Conservation (phyloP, 1,139 yeast genomes). For the Saccharomycopsis crataegensis region DNA sequence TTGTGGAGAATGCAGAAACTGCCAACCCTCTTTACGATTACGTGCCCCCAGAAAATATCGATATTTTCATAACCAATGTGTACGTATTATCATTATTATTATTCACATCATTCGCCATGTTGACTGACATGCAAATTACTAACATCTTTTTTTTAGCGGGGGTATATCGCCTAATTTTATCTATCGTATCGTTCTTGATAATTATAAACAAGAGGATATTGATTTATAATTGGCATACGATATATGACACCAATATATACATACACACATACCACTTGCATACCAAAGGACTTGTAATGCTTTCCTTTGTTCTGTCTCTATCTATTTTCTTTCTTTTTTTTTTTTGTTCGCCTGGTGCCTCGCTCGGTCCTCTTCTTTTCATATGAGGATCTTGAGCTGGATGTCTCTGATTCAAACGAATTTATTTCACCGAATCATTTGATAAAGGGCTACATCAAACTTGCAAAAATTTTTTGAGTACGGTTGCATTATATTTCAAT, state of each 20-base stretch:
- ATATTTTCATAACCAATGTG: constrained; percentile 87
- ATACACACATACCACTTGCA: background rate
- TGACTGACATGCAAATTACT: constrained; percentile 18
- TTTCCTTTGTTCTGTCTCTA: background rate
- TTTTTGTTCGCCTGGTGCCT: constrained; percentile 51
- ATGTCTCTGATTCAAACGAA: constrained; percentile 26
- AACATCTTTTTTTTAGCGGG: constrained; percentile 41
- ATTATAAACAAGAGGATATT: constrained; percentile 81
- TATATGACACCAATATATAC: background rate
- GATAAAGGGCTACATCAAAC: constrained; percentile 52
- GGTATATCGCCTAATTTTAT: constrained; percentile 96
- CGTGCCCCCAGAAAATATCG: constrained; percentile 89
- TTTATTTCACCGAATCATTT: constrained; percentile 5
- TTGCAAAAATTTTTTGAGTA: constrained; percentile 59
- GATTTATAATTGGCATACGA: constrained; percentile 31
- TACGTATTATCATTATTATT: constrained; percentile 24
- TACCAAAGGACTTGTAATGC: background rate
- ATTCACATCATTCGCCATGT: background rate
- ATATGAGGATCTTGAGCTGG: constrained; percentile 52
- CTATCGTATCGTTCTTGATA: constrained; percentile 90
- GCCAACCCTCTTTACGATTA: constrained; percentile 91
- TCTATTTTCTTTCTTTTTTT: background rate
- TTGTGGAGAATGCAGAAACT: constrained; percentile 60
- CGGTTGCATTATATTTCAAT: constrained; percentile 56
- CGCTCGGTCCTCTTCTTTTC: constrained; percentile 46